Evolutionary conservation across 2,329 filamentous ascomycete species (phyloP).

Genomic region (Fusarium nisikadoi): DNA sequence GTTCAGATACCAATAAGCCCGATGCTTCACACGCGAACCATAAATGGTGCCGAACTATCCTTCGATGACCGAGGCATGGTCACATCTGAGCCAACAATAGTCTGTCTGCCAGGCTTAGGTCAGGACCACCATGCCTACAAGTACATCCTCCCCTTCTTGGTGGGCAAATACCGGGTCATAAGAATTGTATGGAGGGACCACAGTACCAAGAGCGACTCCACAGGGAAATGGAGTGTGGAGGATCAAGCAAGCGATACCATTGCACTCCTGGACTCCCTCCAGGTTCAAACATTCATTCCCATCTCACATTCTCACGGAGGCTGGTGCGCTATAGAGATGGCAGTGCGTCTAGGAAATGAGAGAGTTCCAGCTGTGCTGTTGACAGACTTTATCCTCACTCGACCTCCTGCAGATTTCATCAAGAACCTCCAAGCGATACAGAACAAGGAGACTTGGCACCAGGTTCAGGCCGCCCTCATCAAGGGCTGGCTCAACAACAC

Average conservation of each 20-base stretch:
- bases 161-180: not conserved
- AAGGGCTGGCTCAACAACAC: not conserved
- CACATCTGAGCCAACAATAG: not conserved
- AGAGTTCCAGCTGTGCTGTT: not conserved
- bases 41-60: not conserved
- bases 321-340: not conserved
- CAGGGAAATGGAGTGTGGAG: not conserved
- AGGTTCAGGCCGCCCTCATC: not conserved
- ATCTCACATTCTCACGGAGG: not conserved
- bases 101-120: not conserved
- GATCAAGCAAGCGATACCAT: not conserved
- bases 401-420: not conserved
- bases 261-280: not conserved
- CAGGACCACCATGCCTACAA: not conserved
- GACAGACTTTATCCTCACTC: not conserved
- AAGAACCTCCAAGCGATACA: not conserved
- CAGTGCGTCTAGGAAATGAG: rapidly evolving
- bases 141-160: not conserved
- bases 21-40: not conserved
- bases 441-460: not conserved
- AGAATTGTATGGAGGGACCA: not conserved
- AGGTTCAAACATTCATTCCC: not conserved
- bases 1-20: too few relatives aligned
- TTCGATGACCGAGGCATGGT: not conserved
- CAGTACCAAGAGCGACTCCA: not conserved